A percentile compares a stretch with the other conserved stretches of the same genome.
Evolutionary conservation across 2,329 filamentous ascomycete genomes (phyloP).

Genomic region (Hymenoscyphus repandus): DNA sequence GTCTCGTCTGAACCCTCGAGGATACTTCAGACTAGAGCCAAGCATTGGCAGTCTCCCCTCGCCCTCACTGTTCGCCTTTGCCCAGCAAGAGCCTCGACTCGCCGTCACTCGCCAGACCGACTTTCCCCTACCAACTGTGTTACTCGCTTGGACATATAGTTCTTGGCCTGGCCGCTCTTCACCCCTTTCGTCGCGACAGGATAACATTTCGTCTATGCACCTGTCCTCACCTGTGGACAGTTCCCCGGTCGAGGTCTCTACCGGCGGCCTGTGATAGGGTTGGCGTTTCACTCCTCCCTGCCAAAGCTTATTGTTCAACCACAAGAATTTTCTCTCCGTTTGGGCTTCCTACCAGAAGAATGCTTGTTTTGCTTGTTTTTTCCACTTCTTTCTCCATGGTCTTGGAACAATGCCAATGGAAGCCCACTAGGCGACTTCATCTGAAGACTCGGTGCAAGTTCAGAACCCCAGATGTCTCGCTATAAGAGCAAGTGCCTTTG

Average conservation of each 20-base stretch:
- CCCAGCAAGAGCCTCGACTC: background rate
- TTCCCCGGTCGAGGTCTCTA: background rate
- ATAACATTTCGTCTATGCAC: background rate
- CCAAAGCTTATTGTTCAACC: background rate
- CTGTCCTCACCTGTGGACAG: too few species aligned
- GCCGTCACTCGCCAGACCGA: background rate
- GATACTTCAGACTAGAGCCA: slow-evolving; percentile 8
- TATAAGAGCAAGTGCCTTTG: slow-evolving; percentile 6
- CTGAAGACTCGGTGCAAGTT: background rate
- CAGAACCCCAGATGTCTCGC: background rate
- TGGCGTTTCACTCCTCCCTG: background rate
- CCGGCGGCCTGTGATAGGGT: background rate
- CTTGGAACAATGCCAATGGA: slow-evolving; percentile 10
- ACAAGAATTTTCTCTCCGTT: background rate
- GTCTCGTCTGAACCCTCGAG: slow-evolving; percentile 1
- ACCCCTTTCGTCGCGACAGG: background rate
- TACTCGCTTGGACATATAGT: background rate
- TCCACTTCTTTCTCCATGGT: slow-evolving; percentile 1
- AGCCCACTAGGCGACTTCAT: background rate
- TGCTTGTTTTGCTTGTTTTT: background rate
- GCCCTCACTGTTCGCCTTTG: slow-evolving; percentile 9
- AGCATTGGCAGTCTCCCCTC: slow-evolving; percentile 9
- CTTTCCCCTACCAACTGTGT: background rate
- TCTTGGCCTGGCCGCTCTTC: slow-evolving; percentile 1
- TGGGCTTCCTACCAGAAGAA: background rate